Evolutionary conservation across 352 stramenopile species (phyloP).

Genomic region (Pythium scleroteichum): DNA sequence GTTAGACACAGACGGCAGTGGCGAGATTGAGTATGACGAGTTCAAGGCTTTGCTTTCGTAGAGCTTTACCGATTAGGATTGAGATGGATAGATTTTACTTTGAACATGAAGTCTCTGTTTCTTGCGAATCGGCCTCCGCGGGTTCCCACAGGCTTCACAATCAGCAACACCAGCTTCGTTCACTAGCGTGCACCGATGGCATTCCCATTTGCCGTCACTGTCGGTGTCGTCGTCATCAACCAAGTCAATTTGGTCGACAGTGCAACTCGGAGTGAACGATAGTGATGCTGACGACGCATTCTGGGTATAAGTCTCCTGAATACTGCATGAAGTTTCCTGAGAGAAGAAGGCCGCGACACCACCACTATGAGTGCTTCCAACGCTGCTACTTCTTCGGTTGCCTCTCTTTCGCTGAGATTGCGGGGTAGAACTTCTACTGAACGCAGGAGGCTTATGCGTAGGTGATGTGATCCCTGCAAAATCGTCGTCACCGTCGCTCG

Average conservation of each 20-base stretch:
- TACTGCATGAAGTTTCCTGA: slow-evolving; percentile 3
- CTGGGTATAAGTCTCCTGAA: slow-evolving; percentile 27
- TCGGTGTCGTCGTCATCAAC: not conserved
- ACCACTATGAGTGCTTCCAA: slow-evolving; percentile 2
- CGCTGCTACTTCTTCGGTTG: slow-evolving; percentile 12
- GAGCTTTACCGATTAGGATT: slow-evolving; percentile 17
- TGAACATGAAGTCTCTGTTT: slow-evolving; percentile 77
- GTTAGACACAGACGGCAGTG: slow-evolving; percentile 92
- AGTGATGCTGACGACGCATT: slow-evolving; percentile 11
- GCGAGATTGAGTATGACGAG: slow-evolving; percentile 96
- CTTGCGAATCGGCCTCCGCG: slow-evolving; percentile 48
- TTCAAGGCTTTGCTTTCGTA: slow-evolving; percentile 92
- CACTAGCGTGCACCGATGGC: slow-evolving; percentile 77
- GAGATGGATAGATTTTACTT: slow-evolving; percentile 68
- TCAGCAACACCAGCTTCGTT: slow-evolving; percentile 50
- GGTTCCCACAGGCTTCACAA: slow-evolving; percentile 72
- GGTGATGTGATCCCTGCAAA: slow-evolving; percentile 21
- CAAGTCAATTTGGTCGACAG: not conserved
- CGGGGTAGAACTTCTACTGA: slow-evolving; percentile 12
- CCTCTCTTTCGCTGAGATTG: slow-evolving; percentile 12
- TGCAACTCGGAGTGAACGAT: not conserved
- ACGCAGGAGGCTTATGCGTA: slow-evolving; percentile 8
- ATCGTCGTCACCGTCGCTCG: slow-evolving; percentile 21
- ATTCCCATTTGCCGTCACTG: slow-evolving; percentile 51
- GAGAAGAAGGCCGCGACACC: slow-evolving; percentile 17